Evolutionary conservation across 106 monocot genomes (phyloP).

Genomic region (Acanthochlamys bracteata): DNA sequence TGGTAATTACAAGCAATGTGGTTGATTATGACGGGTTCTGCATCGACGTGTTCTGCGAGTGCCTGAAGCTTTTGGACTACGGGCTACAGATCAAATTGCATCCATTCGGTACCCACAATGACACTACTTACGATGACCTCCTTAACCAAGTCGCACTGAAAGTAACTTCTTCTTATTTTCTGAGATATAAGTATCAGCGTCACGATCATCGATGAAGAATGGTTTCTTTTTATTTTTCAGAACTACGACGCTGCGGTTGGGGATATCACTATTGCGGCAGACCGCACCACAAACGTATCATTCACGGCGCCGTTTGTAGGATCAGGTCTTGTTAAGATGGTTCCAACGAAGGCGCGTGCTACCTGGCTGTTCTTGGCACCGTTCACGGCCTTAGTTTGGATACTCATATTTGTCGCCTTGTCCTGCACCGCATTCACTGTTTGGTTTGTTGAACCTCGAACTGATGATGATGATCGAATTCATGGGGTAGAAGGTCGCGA

Average conservation of each 20-base stretch:
- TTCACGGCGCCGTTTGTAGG: constrained; percentile 17
- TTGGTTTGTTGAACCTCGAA: constrained; percentile 20
- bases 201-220: no score
- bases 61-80: constrained; percentile 7
- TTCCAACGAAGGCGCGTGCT: constrained; percentile 5
- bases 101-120: not conserved
- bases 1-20: not conserved
- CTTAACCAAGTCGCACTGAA: constrained; percentile 8
- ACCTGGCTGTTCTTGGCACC: constrained; percentile 16
- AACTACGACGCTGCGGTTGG: constrained; percentile 17
- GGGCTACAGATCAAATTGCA: constrained; percentile 6
- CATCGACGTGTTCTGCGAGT: constrained; percentile 18
- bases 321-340: constrained; percentile 12
- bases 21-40: constrained; percentile 14
- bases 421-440: constrained; percentile 6
- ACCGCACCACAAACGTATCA: not conserved
- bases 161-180: not conserved
- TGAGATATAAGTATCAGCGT: no score
- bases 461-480: no score
- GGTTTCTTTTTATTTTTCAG: no score
- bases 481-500: no score
- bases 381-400: constrained; percentile 10
- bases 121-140: constrained; percentile 18
- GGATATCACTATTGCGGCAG: constrained; percentile 16
- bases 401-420: not conserved